These are phyloP conservation scores for Calonectria pauciramosa DNA, from an alignment of 2,329 filamentous ascomycete species.

Conservation along the genomic window DNA sequence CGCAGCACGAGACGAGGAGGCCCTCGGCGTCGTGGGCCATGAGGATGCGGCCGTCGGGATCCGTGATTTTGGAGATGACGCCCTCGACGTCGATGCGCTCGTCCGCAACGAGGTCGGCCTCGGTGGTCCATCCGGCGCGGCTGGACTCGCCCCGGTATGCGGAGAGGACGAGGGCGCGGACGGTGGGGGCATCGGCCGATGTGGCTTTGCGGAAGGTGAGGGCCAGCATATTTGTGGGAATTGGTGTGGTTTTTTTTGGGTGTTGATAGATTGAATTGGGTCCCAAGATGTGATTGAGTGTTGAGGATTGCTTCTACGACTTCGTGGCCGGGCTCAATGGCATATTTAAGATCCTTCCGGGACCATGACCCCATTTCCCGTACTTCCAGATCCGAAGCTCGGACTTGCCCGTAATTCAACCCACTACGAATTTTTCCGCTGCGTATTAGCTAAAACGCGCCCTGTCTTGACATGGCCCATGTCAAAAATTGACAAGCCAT, in stretches of 20 bases:
- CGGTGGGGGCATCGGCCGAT: slow-evolving; percentile 46
- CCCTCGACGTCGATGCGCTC: slow-evolving; percentile 57
- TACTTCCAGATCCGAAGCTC: background rate
- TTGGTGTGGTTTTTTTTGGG: background rate
- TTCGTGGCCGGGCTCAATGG: background rate
- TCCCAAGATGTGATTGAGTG: background rate
- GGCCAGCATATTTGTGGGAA: slow-evolving; percentile 23
- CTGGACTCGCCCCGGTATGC: slow-evolving; percentile 60
- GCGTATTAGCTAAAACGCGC: background rate
- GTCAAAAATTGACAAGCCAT: background rate
- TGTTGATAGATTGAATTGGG: no score
- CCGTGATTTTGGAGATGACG: slow-evolving; percentile 55
- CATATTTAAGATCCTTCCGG: background rate
- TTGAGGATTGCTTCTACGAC: background rate
- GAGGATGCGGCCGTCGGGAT: slow-evolving; percentile 53
- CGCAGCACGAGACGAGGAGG: slow-evolving; percentile 59
- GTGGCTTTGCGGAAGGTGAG: slow-evolving; percentile 54
- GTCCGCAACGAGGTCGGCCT: slow-evolving; percentile 59
- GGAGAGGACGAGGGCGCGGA: slow-evolving; percentile 57
- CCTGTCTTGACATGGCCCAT: background rate
- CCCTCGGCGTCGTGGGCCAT: slow-evolving; percentile 49
- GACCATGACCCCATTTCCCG: background rate
- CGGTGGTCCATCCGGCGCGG: slow-evolving; percentile 61
- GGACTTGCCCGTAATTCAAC: background rate
- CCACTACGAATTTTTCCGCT: background rate